Conservation (phyloP, 768 basidiomycete genomes). For the Naganishia onofrii region DNA sequence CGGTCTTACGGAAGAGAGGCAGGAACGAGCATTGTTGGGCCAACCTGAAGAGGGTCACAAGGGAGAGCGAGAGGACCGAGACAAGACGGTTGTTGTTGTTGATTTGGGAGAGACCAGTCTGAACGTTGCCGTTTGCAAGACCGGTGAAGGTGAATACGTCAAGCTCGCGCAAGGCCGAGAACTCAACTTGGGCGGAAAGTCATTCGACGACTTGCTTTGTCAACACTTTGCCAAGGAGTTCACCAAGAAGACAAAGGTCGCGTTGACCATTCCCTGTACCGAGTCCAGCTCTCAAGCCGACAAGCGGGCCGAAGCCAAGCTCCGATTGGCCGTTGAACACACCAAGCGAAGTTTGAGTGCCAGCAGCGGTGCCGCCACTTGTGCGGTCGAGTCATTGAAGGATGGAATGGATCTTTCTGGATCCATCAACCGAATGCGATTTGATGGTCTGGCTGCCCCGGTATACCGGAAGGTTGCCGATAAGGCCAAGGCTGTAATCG, state of each 20-base stretch:
- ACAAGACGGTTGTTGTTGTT: constrained; percentile 52
- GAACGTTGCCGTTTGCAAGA: constrained; percentile 48
- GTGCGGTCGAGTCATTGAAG: constrained; percentile 80
- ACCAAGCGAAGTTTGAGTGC: constrained; percentile 91
- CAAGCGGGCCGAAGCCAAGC: constrained; percentile 85
- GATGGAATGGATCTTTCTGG: constrained; percentile 88
- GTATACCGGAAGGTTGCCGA: constrained; percentile 52
- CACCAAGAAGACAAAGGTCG: constrained; percentile 86
- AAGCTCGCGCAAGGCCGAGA: constrained; percentile 50
- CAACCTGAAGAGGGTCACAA: constrained; percentile 49
- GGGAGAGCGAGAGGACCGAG: constrained; percentile 50
- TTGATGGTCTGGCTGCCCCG: constrained; percentile 53
- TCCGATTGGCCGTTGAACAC: constrained; percentile 86
- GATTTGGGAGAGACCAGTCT: constrained; percentile 54
- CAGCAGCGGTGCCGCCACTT: constrained; percentile 78
- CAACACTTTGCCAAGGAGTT: constrained; percentile 93
- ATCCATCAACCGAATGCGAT: constrained; percentile 57
- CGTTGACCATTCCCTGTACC: constrained; percentile 61
- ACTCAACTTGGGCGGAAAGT: constrained; percentile 52
- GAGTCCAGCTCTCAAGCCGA: constrained; percentile 63
- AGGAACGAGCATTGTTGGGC: constrained; percentile 48
- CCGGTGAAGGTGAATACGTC: constrained; percentile 52
- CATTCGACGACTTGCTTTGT: constrained; percentile 61
- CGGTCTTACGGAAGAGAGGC: constrained; percentile 47
- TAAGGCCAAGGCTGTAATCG: constrained; percentile 50